Evolutionary conservation across 1,139 yeast genomes (phyloP), one percentile per base, ranked within the genome.

Genomic region (Nakaseomyces sp.): DNA sequence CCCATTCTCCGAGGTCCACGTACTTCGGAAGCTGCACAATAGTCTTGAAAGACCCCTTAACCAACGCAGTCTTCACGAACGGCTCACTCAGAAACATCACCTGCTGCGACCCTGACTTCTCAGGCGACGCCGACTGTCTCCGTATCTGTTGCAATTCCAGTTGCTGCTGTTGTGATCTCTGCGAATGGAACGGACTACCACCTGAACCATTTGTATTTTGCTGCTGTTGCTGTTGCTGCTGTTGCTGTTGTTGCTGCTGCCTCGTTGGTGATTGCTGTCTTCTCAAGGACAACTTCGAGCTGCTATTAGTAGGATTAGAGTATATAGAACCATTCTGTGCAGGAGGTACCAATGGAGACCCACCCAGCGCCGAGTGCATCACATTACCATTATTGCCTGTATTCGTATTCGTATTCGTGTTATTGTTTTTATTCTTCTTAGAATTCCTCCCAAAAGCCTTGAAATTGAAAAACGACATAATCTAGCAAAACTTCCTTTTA

Each of bases 21-120:
- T 89, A 91, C 61, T 86, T 87, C 19, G 99, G 98, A 25, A 87
- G 72, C 61, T 86, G 95, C 1, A 91, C 97, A 51, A 91, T 91
- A 1, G 98, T 89, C 57, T 85, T 88, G 69, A 88, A 93, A 1
- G 95, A 85, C n/a, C 99, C 99, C 59, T 91, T 91, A 28, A 93
- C 98, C 39, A 91, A 70, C 0, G 97, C 95, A 0, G 96, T 86
- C 50, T 89, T 81, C 5, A 89, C 93, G 64, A 85, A 93, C 12
- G 97, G 97, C 54, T 89, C 96, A 60, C 94, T 82, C 56, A 91
- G 64, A 60, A 88, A 91, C 60, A 63, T 60, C 1, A 55, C 44
- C 41, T 63, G 62, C 40, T 58, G 59, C 2, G 64, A 52, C 25
- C 52, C 54, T 7, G 51, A 43, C 35, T 47, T 42, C 9, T 47